phyloP scores from a whole-genome alignment of 2,329 filamentous ascomycete species.

The Phoma sp. region DNA sequence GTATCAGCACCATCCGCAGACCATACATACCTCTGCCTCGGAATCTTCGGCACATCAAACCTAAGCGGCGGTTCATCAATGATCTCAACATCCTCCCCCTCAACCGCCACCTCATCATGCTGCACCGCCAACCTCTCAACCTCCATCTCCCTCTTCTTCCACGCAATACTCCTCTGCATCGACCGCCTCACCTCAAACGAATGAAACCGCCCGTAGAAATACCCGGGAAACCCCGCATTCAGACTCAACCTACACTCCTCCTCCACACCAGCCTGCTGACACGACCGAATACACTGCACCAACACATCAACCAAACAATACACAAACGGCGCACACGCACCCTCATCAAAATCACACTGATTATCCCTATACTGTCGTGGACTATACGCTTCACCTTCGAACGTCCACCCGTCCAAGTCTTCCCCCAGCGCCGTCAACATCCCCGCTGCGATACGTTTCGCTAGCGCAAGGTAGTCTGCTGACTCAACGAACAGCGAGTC shows the following conservation, averaged over 20 bases:
- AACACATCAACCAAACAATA: constrained; percentile 20
- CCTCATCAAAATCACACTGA: constrained; percentile 14
- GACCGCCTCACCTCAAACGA: background rate
- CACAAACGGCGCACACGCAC: constrained; percentile 33
- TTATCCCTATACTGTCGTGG: constrained; percentile 27
- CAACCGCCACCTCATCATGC: background rate
- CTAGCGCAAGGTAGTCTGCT: background rate
- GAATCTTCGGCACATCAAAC: too few species aligned
- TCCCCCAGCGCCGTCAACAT: constrained; percentile 25
- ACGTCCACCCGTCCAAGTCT: constrained; percentile 3
- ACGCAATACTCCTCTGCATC: background rate
- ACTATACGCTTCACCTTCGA: background rate
- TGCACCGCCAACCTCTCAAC: background rate
- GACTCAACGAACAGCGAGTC: constrained; percentile 21
- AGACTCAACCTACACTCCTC: background rate
- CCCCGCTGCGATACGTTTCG: constrained; percentile 1
- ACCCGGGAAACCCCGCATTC: background rate
- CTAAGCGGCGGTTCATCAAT: background rate
- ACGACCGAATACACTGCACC: background rate
- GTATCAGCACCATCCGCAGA: too few species aligned
- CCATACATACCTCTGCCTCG: too few species aligned
- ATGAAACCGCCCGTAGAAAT: background rate
- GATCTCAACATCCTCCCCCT: background rate
- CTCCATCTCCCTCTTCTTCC: background rate
- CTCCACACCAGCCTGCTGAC: background rate